Conservation (phyloP, 1,139 yeast genomes). For the Hyphopichia buzzinii region DNA sequence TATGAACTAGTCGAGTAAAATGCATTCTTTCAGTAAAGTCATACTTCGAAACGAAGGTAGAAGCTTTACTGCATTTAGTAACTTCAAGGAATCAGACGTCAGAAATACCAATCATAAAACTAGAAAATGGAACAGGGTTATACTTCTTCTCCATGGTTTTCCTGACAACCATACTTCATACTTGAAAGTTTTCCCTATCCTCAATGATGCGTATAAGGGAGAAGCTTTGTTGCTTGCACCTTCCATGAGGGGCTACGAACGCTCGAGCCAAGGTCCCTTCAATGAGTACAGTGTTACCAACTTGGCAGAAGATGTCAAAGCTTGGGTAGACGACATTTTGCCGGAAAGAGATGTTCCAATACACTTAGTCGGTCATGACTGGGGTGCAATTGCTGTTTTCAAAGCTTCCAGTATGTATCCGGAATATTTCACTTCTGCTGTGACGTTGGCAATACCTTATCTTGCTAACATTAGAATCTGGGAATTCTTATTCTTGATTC, state of each 20-base stretch:
- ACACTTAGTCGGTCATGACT: constrained; percentile 45
- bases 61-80: constrained; percentile 27
- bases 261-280: constrained; percentile 28
- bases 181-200: constrained; percentile 22
- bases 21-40: constrained; percentile 7
- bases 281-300: constrained; percentile 27
- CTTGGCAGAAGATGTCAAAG: constrained; percentile 35
- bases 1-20: background rate
- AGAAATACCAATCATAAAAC: constrained; percentile 9
- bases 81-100: constrained; percentile 16
- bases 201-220: constrained; percentile 19
- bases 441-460: constrained; percentile 42
- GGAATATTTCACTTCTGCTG: constrained; percentile 33
- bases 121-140: constrained; percentile 24
- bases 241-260: constrained; percentile 42
- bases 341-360: constrained; percentile 25
- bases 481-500: constrained; percentile 29
- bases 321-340: constrained; percentile 29
- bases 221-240: constrained; percentile 34
- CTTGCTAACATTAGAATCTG: constrained; percentile 25
- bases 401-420: constrained; percentile 38
- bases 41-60: constrained; percentile 21
- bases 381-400: constrained; percentile 44
- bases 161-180: constrained; percentile 40
- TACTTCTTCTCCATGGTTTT: constrained; percentile 42